Conservation (phyloP, 1,284 basidiomycete genomes). For the Schizopora paradoxa region DNA sequence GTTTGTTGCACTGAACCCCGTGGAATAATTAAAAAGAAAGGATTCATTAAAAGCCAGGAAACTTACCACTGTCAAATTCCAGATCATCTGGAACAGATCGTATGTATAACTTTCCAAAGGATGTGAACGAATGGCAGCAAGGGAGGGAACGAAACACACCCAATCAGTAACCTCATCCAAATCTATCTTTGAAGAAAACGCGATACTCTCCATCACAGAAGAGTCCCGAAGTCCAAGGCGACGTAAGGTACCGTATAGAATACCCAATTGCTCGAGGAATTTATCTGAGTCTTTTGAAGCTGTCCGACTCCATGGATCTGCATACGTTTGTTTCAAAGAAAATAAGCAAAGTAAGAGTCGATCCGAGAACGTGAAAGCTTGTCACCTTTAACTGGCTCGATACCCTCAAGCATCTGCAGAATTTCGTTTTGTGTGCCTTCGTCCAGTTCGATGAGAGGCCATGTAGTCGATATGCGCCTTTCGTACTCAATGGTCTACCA, state of each 20-base stretch:
- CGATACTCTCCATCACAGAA: slow-evolving; percentile 67
- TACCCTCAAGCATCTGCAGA: slow-evolving; percentile 41
- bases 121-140: neutral
- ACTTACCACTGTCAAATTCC: slow-evolving; percentile 30
- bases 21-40: slow-evolving; percentile 11
- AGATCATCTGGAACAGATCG: slow-evolving; percentile 67
- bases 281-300: slow-evolving; percentile 55
- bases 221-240: slow-evolving; percentile 77
- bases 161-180: slow-evolving; percentile 91
- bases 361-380: slow-evolving; percentile 3
- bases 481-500: slow-evolving; percentile 82
- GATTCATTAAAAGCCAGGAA: slow-evolving; percentile 5
- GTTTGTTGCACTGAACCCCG: slow-evolving; percentile 1
- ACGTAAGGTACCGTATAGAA: slow-evolving; percentile 80
- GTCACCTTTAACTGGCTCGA: slow-evolving; percentile 35
- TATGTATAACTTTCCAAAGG: slow-evolving; percentile 53
- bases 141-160: slow-evolving; percentile 45
- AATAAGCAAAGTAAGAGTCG: neutral
- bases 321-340: neutral
- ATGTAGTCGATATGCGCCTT: slow-evolving; percentile 63
- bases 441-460: slow-evolving; percentile 66
- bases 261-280: slow-evolving; percentile 62
- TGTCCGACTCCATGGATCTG: slow-evolving; percentile 20
- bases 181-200: slow-evolving; percentile 59
- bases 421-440: slow-evolving; percentile 53